These are phyloP conservation scores for Podospora appendiculata DNA, from an alignment of 495 filamentous ascomycete genomes.

Conservation along the genomic window DNA sequence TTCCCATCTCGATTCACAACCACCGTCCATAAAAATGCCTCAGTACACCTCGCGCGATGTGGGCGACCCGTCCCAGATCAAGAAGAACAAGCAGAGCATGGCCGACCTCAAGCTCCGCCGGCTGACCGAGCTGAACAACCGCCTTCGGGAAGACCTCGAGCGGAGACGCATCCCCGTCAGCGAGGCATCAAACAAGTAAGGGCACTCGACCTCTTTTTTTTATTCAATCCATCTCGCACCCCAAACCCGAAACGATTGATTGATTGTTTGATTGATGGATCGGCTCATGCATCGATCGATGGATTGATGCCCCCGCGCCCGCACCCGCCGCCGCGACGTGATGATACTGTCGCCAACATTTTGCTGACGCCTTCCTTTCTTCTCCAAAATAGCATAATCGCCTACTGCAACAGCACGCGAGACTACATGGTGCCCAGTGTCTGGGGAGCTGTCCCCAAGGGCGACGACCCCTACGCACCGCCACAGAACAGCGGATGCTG, in stretches of 20 bases:
- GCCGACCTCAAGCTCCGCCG: constrained; percentile 95
- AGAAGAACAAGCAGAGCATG: constrained; percentile 98
- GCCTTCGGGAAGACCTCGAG: constrained; percentile 90
- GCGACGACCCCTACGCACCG: constrained; percentile 93
- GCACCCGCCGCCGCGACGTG: too few relatives aligned
- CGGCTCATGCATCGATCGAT: too few relatives aligned
- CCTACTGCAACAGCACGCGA: constrained; percentile 91
- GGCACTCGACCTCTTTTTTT: not conserved
- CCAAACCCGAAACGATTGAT: not conserved
- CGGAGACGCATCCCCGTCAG: constrained; percentile 91
- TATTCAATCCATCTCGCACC: not conserved
- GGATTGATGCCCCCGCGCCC: too few relatives aligned
- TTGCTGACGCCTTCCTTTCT: constrained; percentile 5
- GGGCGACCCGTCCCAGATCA: constrained; percentile 60
- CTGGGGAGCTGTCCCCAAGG: constrained; percentile 89
- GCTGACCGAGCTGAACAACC: constrained; percentile 89
- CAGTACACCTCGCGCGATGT: constrained; percentile 49
- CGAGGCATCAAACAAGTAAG: constrained; percentile 84
- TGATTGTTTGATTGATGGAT: not conserved
- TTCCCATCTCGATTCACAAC: not conserved
- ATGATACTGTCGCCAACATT: not conserved
- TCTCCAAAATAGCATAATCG: constrained; percentile 63
- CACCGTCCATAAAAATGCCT: constrained; percentile 35
- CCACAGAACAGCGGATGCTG: constrained; percentile 89
- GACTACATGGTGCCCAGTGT: constrained; percentile 98